Base-by-base conservation (phyloP, 2,329 filamentous ascomycete genomes). In the Emydomyces testavorans region DNA sequence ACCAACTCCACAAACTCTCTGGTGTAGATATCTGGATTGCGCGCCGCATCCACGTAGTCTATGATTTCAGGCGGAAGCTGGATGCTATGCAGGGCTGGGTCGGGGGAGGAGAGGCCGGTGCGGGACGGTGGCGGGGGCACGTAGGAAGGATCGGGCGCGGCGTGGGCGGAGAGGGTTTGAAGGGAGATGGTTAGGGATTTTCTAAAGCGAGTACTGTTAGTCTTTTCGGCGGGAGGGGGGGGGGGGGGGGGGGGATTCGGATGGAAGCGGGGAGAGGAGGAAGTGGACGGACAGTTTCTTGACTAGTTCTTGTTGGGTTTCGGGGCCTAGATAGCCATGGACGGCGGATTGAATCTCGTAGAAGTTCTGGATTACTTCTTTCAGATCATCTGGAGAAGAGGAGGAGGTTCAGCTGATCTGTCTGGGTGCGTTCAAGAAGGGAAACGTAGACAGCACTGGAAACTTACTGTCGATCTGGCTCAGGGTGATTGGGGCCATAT, bases 11-110 rank as follows among this genome's bases (percentile, higher is more conserved):
- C 76, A 53, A 81, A 80, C 55, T 82, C 77, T 38, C 78, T 71
- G 6, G 77, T 81, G 62, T 80, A 82, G 54, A 82, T 80, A 56
- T 82, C 78, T 6, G 78, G 79, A 57, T 82, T 82, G 18, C 78
- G 74, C 15, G 76, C 73, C 16, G 72, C 68, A 56, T 81, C 77
- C 28, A 82, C 76, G 59, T 81, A 82, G 48, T 72, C 70, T 53
- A 79, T 74, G 26, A 82, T 75, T 54, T 81, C 78, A 3, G 76
- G 71, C 0, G 79, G 78, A 1, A 82, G 71, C 40, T 73, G 66
- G 50, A 78, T 70, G 46, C 68, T 66, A 16, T 74, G 65, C 15
- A 71, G 59, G n/a, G 69, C 65, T 2, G 75, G 57, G 60, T 72
- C 64, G 28, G 53, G 23, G 11, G 55, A 38, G 15, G 53, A 52